Base-by-base conservation (phyloP, 495 filamentous ascomycete genomes). In the Cudoniella acicularis region DNA sequence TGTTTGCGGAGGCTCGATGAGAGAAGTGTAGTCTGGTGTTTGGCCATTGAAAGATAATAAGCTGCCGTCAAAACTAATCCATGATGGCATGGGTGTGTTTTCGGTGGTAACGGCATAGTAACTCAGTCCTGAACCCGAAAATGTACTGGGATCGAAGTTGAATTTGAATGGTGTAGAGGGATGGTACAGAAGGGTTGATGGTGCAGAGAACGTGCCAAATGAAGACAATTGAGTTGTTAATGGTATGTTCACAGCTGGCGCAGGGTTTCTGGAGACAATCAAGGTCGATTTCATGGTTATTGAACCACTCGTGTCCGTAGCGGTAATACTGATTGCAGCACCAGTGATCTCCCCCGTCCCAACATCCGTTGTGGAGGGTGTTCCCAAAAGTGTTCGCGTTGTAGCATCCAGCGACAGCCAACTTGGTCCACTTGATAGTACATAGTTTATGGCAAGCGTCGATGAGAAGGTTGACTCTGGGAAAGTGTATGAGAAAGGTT, bases 51-150 rank as follows among this genome's bases (percentile, higher is more conserved):
- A 96, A 10, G 79, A 78, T 26, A 96, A 77, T 6, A 62, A 73
- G 1, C 66, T 59, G 1, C 79, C 63, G 65, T 96, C 84, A 64
- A 97, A 96, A 10, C 70, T 74, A 42, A 96, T 80, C 92, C 91
- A 96, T 3, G 91, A 89, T 30, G 92, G 92, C 41, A 96, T 73
- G 26, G 93, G 92, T 6, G 87, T 86, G 64, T 92, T 89, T 59
- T 92, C 85, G 2, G 69, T 72, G 40, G 88, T 87, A 10, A 87
- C 84, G 21, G 91, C 88, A 66, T 96, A 94, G 70, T 92, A 96
- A 36, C 60, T 75, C 22, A 82, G 53, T 21, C 40, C 52, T 50
- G 30, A 60, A 17, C 49, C 67, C 52, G 57, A 26, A 23, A 65
- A 67, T 40, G 62, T 65, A 20, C 25, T 49, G 1, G 51, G 43